phyloP scores from a whole-genome alignment of 371 early-diverging fungal species.

The Batrachochytrium dendrobatidis region DNA sequence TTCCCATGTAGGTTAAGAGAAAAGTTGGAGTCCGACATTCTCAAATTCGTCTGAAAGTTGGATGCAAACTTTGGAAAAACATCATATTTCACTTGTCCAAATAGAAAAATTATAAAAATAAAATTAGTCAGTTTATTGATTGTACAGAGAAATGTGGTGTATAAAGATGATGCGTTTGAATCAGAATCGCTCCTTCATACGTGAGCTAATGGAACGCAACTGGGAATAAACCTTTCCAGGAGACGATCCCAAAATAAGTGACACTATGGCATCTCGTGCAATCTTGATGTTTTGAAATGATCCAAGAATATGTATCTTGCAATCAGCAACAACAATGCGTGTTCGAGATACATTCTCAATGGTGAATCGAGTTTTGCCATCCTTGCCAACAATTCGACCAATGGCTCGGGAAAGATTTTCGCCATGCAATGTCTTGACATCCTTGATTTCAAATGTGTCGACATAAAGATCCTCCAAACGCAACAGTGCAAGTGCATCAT shows the following conservation, averaged over 20 bases:
- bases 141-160: not conserved
- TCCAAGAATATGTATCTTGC: conserved; percentile 96
- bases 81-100: not conserved
- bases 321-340: conserved; percentile 95
- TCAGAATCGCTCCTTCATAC: conserved; percentile 91
- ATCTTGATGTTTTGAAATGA: conserved; percentile 95
- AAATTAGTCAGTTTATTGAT: no score
- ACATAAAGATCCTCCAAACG: conserved; percentile 93
- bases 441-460: conserved; percentile 97
- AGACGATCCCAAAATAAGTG: conserved; percentile 93
- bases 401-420: conserved; percentile 97
- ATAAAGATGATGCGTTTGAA: not conserved
- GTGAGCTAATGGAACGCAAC: conserved; percentile 75
- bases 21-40: not conserved
- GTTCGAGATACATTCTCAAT: conserved; percentile 97
- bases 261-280: conserved; percentile 93
- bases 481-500: conserved; percentile 88
- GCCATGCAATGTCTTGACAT: conserved; percentile 93
- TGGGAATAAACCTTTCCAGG: conserved; percentile 97
- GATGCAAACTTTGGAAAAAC: not conserved
- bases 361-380: conserved; percentile 95
- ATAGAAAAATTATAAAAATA: not conserved
- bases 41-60: no score
- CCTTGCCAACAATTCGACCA: conserved; percentile 98
- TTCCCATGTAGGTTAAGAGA: not conserved